Conservation (phyloP, 441 rosid genomes). For the Adansonia rubrostipa region DNA sequence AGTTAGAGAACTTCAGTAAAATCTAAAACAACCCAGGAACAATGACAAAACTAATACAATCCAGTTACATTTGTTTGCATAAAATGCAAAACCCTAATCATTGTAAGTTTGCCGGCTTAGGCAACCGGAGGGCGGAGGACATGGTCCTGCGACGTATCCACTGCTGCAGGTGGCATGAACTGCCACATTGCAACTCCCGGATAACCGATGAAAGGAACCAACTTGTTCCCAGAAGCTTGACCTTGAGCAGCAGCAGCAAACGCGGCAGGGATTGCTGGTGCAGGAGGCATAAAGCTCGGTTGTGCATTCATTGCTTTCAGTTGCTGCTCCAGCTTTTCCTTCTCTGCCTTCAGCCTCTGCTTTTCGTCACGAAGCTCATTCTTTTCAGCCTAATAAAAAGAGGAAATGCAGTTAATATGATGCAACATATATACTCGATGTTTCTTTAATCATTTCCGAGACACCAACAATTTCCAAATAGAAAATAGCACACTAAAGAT, state of each 20-base stretch:
- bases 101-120: slow-evolving; percentile 38
- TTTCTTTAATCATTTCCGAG: background rate
- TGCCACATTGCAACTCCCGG: slow-evolving; percentile 99
- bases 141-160: slow-evolving; percentile 98
- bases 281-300: slow-evolving; percentile 74
- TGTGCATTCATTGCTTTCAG: slow-evolving; percentile 66
- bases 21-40: slow-evolving; percentile 41
- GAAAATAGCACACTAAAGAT: background rate
- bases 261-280: slow-evolving; percentile 77
- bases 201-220: slow-evolving; percentile 91
- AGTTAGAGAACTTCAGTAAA: slow-evolving; percentile 42
- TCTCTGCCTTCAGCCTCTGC: slow-evolving; percentile 91
- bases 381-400: slow-evolving; percentile 81
- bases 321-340: slow-evolving; percentile 92
- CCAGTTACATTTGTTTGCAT: slow-evolving; percentile 35
- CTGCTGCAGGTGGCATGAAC: slow-evolving; percentile 97
- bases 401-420: slow-evolving; percentile 19
- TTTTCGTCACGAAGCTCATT: slow-evolving; percentile 96
- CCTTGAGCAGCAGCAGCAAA: slow-evolving; percentile 70
- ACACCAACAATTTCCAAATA: background rate
- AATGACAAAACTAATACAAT: slow-evolving; percentile 37
- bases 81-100: slow-evolving; percentile 47
- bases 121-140: slow-evolving; percentile 99
- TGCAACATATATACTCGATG: background rate
- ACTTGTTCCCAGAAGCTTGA: slow-evolving; percentile 85